Conservation (phyloP, 2,329 filamentous ascomycete genomes). For the Colletotrichum musicola region DNA sequence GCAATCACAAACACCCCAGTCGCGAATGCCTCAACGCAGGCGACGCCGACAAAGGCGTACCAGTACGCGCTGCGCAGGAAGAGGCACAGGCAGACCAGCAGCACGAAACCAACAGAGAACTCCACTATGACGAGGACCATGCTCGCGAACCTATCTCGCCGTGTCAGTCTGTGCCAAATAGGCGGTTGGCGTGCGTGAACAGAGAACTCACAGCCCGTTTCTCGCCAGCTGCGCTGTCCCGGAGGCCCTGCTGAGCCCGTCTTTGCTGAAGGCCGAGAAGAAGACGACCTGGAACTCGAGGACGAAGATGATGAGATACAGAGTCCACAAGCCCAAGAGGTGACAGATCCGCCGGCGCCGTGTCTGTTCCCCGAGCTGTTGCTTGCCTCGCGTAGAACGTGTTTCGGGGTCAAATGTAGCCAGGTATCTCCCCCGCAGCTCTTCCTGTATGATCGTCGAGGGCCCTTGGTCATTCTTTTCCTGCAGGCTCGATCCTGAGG, state of each 20-base stretch:
- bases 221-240: no score
- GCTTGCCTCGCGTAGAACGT: neutral
- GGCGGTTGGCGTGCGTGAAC: no score
- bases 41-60: neutral
- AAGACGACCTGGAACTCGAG: no score
- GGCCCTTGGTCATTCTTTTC: neutral
- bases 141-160: no score
- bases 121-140: neutral
- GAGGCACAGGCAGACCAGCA: neutral
- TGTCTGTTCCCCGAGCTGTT: neutral
- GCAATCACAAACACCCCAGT: neutral
- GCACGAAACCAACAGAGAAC: neutral
- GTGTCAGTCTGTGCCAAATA: no score
- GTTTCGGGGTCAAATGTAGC: slow-evolving; percentile 2
- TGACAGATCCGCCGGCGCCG: no score
- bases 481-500: neutral
- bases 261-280: no score
- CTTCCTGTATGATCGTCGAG: neutral
- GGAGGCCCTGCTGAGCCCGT: no score
- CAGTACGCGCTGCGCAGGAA: neutral
- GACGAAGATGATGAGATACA: no score
- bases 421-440: neutral
- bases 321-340: no score
- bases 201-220: no score
- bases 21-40: neutral